Evolutionary conservation across 2,329 filamentous ascomycete genomes (phyloP).

Genomic region (Colletotrichum camelliae): DNA sequence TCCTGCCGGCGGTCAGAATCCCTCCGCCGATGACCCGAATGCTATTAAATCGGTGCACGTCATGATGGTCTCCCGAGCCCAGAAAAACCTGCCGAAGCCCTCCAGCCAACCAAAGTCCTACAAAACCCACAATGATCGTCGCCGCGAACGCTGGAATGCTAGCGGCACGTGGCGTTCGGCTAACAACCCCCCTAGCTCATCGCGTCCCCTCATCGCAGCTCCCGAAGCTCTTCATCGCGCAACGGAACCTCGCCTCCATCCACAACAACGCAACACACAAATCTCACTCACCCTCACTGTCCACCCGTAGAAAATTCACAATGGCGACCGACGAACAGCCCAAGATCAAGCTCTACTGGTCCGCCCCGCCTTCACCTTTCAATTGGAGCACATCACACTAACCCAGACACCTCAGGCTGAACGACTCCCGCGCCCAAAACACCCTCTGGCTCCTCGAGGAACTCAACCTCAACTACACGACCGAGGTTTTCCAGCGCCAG

Average conservation of each 20-base stretch:
- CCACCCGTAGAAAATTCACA: neutral
- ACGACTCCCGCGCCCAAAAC: conserved; percentile 81
- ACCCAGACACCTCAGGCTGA: conserved; percentile 64
- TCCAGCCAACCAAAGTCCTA: neutral
- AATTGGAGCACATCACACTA: neutral
- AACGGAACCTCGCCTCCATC: neutral
- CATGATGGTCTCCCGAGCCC: neutral
- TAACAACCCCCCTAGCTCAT: neutral
- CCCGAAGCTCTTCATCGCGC: neutral
- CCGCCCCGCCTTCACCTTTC: neutral
- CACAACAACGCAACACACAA: neutral
- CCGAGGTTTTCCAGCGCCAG: conserved; percentile 77
- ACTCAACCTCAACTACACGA: conserved; percentile 76
- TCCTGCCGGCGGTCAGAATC: too few relatives aligned
- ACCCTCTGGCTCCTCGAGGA: conserved; percentile 88
- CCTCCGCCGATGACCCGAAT: neutral
- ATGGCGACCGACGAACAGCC: conserved; percentile 38
- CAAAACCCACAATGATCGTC: neutral
- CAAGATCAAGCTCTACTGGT: conserved; percentile 71
- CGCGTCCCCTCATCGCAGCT: neutral
- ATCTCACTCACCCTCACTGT: neutral
- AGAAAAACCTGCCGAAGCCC: neutral
- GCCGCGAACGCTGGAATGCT: neutral
- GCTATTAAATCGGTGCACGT: neutral
- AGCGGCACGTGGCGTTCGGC: neutral